Percentiles rank a stretch among this genome's conserved stretches.
Conservation (phyloP, 768 basidiomycete genomes). For the Boletus reticulatus region DNA sequence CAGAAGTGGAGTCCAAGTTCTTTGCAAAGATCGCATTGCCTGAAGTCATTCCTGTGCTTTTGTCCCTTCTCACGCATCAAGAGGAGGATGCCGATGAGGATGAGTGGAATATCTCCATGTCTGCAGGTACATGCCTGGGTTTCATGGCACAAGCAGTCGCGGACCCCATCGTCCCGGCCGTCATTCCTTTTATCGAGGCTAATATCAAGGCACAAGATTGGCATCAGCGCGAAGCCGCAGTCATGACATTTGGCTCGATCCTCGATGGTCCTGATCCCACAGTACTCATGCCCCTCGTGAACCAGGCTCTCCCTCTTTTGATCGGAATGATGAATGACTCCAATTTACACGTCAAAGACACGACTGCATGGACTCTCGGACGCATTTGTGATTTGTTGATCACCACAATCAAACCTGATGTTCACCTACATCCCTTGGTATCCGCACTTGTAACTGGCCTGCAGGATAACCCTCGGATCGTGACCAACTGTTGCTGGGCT, state of each 20-base stretch:
- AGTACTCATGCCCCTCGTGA: conserved; percentile 86
- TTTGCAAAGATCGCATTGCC: conserved; percentile 94
- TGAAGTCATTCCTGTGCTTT: conserved; percentile 91
- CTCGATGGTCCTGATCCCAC: conserved; percentile 92
- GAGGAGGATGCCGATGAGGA: conserved; percentile 98
- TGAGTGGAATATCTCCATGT: conserved; percentile 99
- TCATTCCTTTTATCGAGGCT: conserved; percentile 97
- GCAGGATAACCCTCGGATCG: conserved; percentile 78
- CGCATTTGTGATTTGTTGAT: conserved; percentile 91
- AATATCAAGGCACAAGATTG: conserved; percentile 92
- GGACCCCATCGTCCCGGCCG: conserved; percentile 86
- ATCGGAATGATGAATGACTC: conserved; percentile 94
- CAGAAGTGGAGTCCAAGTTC: conserved; percentile 81
- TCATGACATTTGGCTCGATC: conserved; percentile 98
- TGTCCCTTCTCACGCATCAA: conserved; percentile 85
- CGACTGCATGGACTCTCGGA: conserved; percentile 96
- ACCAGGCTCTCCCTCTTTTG: conserved; percentile 90
- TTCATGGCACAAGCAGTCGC: conserved; percentile 89
- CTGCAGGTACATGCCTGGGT: conserved; percentile 87
- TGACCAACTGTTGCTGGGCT: conserved; percentile 94
- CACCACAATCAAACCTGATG: conserved; percentile 81
- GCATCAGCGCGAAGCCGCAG: conserved; percentile 94
- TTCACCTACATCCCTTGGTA: conserved; percentile 81
- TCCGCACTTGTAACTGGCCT: conserved; percentile 81
- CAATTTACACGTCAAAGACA: conserved; percentile 89